phyloP scores from a whole-genome alignment of 805 yeast species.

The Millerozyma miso region DNA sequence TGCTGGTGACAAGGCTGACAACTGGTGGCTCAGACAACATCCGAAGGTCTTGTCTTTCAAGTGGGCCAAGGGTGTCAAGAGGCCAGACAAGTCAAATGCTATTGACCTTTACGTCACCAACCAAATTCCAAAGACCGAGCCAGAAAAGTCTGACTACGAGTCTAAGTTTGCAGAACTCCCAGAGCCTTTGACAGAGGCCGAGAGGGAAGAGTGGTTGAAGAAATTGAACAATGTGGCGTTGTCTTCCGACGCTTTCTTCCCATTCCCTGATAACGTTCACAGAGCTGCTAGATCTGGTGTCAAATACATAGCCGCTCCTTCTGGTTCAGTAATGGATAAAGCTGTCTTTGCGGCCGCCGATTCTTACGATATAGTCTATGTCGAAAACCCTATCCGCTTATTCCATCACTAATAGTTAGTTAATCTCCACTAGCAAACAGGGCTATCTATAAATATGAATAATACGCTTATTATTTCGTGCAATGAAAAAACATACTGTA shows the following conservation, averaged over 20 bases:
- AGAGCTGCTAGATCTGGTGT: slow-evolving; percentile 97
- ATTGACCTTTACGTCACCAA: slow-evolving; percentile 89
- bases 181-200: slow-evolving; percentile 72
- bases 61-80: slow-evolving; percentile 98
- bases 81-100: slow-evolving; percentile 98
- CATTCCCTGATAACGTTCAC: slow-evolving; percentile 98
- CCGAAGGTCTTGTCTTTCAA: slow-evolving; percentile 88
- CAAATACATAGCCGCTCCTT: slow-evolving; percentile 91
- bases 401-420: slow-evolving; percentile 76
- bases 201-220: slow-evolving; percentile 82
- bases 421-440: neutral
- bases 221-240: slow-evolving; percentile 83
- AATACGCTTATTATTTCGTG: neutral
- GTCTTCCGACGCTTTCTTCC: slow-evolving; percentile 99
- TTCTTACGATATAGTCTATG: slow-evolving; percentile 82
- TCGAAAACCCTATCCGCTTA: slow-evolving; percentile 94
- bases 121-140: slow-evolving; percentile 87
- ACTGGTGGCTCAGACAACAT: slow-evolving; percentile 99
- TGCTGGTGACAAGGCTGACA: slow-evolving; percentile 99
- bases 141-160: slow-evolving; percentile 90
- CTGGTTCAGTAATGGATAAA: slow-evolving; percentile 97
- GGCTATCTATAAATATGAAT: neutral
- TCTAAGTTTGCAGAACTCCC: slow-evolving; percentile 84
- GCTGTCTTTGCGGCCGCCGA: slow-evolving; percentile 96
- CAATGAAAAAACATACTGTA: neutral